phyloP scores from a whole-genome alignment of 2,329 filamentous ascomycete genomes.

The Venturia effusa region DNA sequence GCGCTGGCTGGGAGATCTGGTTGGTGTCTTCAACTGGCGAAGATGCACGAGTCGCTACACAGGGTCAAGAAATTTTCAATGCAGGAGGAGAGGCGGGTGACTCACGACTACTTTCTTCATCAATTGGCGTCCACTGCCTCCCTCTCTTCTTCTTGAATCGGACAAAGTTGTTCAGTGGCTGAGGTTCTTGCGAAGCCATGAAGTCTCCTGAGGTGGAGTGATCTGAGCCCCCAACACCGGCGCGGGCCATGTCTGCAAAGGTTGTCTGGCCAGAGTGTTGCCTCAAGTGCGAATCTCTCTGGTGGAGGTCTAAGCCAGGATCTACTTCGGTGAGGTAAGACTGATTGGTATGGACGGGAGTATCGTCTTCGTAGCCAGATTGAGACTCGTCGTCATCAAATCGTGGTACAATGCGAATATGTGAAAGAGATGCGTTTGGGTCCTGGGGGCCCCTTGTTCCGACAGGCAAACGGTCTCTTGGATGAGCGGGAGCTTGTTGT shows the following conservation, averaged over 20 bases:
- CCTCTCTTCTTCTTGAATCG: conserved; percentile 7
- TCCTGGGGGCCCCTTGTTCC: conserved; percentile 13
- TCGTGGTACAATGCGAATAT: conserved; percentile 19
- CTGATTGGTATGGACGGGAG: conserved; percentile 4
- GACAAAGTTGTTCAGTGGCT: conserved; percentile 15
- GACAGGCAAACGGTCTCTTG: conserved; percentile 15
- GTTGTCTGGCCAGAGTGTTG: conserved; percentile 14
- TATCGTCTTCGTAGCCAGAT: conserved; percentile 1
- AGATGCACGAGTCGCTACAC: neutral
- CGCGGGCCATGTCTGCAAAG: conserved; percentile 23
- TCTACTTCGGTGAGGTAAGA: conserved; percentile 14
- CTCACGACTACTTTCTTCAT: conserved; percentile 2
- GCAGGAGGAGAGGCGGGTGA: neutral
- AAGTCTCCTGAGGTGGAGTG: conserved; percentile 13
- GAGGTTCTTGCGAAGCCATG: conserved; percentile 15
- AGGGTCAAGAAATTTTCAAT: neutral
- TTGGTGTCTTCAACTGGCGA: neutral
- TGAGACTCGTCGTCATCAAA: conserved; percentile 11
- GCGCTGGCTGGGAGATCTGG: neutral
- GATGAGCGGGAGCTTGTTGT: conserved; percentile 13
- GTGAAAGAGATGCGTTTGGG: conserved; percentile 15
- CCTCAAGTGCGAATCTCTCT: conserved; percentile 8
- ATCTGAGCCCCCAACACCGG: conserved; percentile 14
- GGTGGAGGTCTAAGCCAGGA: conserved; percentile 12
- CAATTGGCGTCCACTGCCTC: conserved; percentile 5